Base-by-base conservation (phyloP, 1,139 yeast species). In the Arxiozyma slooffiae region DNA sequence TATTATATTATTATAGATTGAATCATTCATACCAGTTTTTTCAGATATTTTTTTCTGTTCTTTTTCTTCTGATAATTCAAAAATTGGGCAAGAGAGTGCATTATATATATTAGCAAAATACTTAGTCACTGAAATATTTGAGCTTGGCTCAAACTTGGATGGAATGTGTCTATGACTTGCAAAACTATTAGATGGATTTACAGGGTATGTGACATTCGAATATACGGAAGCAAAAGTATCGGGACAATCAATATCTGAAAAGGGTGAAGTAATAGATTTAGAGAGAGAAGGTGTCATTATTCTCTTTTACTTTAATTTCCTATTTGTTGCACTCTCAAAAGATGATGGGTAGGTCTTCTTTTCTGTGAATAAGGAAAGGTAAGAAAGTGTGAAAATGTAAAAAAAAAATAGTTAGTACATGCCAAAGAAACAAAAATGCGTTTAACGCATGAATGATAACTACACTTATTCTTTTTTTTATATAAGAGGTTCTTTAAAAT, bases 81-180 rank as follows among this genome's bases (percentile, higher is more conserved):
- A 11, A 24, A 8, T 30, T 21, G 24, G n/a, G 3, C 18, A n/a
- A 21, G 30, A 14, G 16, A 42, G 30, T 11, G 36, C 38, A 34
- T 17, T 42, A 24, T 42, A 42, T 18, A 42, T 30, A 21, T 42
- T 20, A 21, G 45, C 45, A 30, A 42, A 42, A 20, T 42, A 42
- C 22, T 42, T 23, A 16, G 45, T 42, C 21, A 38, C 17, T 20
- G 26, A 42, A 21, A 30, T 41, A 18, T 26, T 26, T 17, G 38
- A 16, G 18, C 7, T 17, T 7, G 14, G 11, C 8, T 21, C 20
- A 2, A n/a, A 9, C 6, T n/a, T 30, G 14, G n/a, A 30, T 14
- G 11, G 36, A 30, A 30, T 9, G 14, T 30, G 36, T 30, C 36
- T 30, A 30, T 30, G n/a, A 30, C 14, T 14, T 9, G n/a, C 6